Evolutionary conservation across 306 rosid genomes (phyloP).

Genomic region (Albizia julibrissin): DNA sequence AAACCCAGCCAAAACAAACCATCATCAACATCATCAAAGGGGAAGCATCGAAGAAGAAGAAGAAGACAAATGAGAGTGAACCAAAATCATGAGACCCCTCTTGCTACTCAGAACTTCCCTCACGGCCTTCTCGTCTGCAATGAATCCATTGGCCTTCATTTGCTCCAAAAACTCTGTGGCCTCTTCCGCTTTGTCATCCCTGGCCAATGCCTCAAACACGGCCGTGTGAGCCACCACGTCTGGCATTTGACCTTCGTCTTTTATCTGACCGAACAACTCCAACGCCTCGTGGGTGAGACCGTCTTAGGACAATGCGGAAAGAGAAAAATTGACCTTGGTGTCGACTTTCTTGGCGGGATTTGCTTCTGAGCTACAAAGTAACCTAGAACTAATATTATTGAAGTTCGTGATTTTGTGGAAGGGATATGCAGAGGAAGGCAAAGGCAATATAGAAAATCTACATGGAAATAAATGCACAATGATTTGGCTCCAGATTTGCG

Average conservation of each 20-base stretch:
- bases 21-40: too few species aligned
- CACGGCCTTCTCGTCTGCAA: constrained; percentile 64
- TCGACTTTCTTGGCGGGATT: constrained; percentile 29
- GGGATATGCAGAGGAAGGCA: not conserved
- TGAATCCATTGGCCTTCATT: constrained; percentile 61
- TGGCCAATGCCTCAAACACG: constrained; percentile 63
- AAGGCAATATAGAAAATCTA: constrained; percentile 10
- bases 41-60: too few species aligned
- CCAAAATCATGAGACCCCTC: constrained; percentile 42
- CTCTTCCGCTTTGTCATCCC: constrained; percentile 48
- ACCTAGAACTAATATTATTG: not conserved
- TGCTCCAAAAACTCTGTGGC: constrained; percentile 51
- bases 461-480: not conserved
- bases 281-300: constrained; percentile 76
- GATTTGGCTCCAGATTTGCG: too few species aligned
- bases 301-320: constrained; percentile 65
- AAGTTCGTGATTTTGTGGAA: not conserved
- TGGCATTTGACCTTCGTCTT: constrained; percentile 80
- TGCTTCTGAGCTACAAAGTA: constrained; percentile 24
- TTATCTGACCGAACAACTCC: constrained; percentile 66
- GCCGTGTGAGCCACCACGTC: constrained; percentile 79
- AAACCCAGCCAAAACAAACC: too few species aligned
- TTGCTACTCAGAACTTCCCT: constrained; percentile 47
- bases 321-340: constrained; percentile 54
- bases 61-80: too few species aligned